Evolutionary conservation across 306 rosid species (phyloP).

Genomic region (Cotoneaster glaucophyllus): DNA sequence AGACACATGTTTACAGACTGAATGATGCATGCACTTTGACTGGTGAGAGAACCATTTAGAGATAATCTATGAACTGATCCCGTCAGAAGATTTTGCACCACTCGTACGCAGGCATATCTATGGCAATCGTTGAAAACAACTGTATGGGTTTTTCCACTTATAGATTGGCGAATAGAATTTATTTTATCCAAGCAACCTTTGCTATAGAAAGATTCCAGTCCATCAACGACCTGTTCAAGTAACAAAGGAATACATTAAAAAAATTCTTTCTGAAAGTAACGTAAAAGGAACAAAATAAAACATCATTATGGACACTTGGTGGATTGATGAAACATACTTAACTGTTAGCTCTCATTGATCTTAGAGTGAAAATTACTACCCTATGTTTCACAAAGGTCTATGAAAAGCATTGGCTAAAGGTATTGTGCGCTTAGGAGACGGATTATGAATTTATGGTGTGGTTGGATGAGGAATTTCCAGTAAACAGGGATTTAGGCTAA

Average conservation of each 20-base stretch:
- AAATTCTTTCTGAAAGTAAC: not conserved
- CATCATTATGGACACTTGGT: not conserved
- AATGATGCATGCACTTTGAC: constrained; percentile 67
- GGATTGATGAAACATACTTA: not conserved
- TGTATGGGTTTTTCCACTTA: constrained; percentile 41
- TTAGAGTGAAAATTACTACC: not conserved
- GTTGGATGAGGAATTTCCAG: too few species aligned
- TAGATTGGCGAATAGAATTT: constrained; percentile 42
- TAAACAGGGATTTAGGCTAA: too few species aligned
- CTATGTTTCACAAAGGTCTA: not conserved
- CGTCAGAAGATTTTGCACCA: constrained; percentile 43
- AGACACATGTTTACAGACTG: constrained; percentile 44
- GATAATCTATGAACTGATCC: constrained; percentile 62
- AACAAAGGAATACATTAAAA: constrained; percentile 15
- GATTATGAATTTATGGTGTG: not conserved
- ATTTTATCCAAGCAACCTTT: constrained; percentile 42
- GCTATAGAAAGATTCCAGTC: constrained; percentile 39
- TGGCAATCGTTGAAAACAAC: constrained; percentile 64
- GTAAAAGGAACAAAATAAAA: not conserved
- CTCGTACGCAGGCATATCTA: constrained; percentile 30
- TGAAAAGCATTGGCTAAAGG: not conserved
- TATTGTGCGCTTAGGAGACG: not conserved
- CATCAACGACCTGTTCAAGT: constrained; percentile 65
- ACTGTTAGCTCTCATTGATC: not conserved
- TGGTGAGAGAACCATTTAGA: constrained; percentile 36